Conservation (phyloP, 75 land plant genomes). For the Selaginella tamariscina region DNA sequence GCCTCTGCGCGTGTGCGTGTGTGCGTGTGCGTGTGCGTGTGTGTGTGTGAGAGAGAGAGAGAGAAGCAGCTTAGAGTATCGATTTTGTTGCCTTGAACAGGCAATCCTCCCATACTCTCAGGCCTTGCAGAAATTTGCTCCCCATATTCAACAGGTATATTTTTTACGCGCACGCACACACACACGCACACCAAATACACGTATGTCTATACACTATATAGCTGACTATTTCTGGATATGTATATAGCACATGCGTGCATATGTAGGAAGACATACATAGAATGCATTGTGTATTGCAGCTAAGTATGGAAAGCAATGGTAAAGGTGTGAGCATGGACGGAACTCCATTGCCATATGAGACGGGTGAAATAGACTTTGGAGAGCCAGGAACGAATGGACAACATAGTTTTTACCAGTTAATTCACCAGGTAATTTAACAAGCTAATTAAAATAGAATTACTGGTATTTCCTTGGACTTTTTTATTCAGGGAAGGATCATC, state of each 20-base stretch:
- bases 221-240: too few relatives aligned
- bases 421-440: constrained; percentile 9
- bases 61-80: too few relatives aligned
- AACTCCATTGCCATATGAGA: constrained; percentile 7
- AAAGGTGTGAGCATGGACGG: constrained; percentile 11
- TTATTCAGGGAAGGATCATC: not conserved
- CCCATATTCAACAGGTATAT: constrained; percentile 11
- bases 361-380: constrained; percentile 11
- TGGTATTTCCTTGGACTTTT: not conserved
- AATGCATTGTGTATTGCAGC: not conserved
- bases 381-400: constrained; percentile 13
- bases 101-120: constrained; percentile 7
- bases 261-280: not conserved
- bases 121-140: constrained; percentile 6
- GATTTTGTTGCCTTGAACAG: not conserved
- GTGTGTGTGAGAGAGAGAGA: too few relatives aligned
- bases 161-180: too few relatives aligned
- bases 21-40: too few relatives aligned
- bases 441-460: too few relatives aligned
- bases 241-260: not conserved
- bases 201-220: too few relatives aligned
- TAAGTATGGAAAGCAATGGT: constrained; percentile 13
- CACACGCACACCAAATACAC: too few relatives aligned
- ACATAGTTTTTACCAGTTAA: constrained; percentile 11
- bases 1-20: too few relatives aligned